phyloP scores from a whole-genome alignment of 495 filamentous ascomycete genomes.

The Pseudomonodictys pantanalensis region DNA sequence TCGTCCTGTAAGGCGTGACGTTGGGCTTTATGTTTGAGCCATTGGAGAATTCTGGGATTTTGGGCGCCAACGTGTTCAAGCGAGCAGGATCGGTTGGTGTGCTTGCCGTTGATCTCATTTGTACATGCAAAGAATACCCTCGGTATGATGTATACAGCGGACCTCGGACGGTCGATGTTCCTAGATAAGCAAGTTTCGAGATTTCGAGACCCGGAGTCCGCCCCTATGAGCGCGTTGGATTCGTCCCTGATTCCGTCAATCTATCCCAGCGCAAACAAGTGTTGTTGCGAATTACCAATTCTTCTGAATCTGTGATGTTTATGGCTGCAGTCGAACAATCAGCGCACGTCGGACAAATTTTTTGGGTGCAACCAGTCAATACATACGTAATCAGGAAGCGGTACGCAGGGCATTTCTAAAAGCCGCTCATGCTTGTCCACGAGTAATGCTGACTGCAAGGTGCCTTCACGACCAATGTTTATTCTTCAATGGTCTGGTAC shows the following conservation, averaged over 20 bases:
- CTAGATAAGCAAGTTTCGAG: no score
- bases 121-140: constrained; percentile 1
- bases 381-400: constrained; percentile 1
- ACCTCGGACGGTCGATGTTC: no score
- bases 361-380: neutral
- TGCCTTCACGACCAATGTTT: neutral
- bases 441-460: no score
- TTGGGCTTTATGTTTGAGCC: neutral
- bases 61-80: neutral
- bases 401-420: neutral
- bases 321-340: neutral
- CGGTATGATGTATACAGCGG: constrained; percentile 1
- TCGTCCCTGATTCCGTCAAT: constrained; percentile 1
- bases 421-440: neutral
- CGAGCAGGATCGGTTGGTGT: neutral
- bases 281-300: constrained; percentile 2
- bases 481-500: neutral
- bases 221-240: neutral
- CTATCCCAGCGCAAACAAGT: neutral
- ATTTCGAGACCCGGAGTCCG: neutral
- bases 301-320: neutral
- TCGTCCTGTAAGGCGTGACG: neutral
- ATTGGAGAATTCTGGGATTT: neutral
- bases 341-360: neutral
- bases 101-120: neutral